Evolutionary conservation across 345 rosid genomes (phyloP).

Genomic region (Corchorus olitorius): DNA sequence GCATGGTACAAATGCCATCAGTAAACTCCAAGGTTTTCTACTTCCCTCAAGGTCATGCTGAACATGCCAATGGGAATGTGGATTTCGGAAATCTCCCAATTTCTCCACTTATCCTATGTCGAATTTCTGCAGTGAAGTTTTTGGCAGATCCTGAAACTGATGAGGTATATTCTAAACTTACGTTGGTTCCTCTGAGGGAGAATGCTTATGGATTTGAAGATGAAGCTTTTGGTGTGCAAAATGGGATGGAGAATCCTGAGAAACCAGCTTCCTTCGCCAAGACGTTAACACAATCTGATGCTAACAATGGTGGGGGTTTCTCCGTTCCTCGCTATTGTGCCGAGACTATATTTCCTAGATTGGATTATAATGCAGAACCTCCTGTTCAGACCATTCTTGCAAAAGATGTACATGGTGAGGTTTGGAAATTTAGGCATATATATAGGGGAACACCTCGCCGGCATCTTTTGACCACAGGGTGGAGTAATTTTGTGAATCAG

Average conservation of each 20-base stretch:
- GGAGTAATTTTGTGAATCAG: slow-evolving; percentile 98
- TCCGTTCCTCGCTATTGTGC: slow-evolving; percentile 99
- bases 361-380: slow-evolving; percentile 86
- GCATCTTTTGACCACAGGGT: slow-evolving; percentile 93
- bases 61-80: slow-evolving; percentile 68
- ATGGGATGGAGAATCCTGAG: slow-evolving; percentile 43
- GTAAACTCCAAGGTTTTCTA: slow-evolving; percentile 73
- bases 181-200: slow-evolving; percentile 53
- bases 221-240: slow-evolving; percentile 36
- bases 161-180: slow-evolving; percentile 80
- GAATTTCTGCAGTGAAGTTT: slow-evolving; percentile 64
- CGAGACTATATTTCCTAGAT: slow-evolving; percentile 84
- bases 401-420: slow-evolving; percentile 87
- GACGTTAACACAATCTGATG: slow-evolving; percentile 95
- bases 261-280: slow-evolving; percentile 90
- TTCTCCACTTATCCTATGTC: slow-evolving; percentile 62
- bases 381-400: slow-evolving; percentile 96
- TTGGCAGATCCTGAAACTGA: slow-evolving; percentile 92
- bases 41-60: slow-evolving; percentile 97
- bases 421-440: slow-evolving; percentile 95
- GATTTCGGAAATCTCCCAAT: slow-evolving; percentile 51
- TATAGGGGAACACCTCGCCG: slow-evolving; percentile 96
- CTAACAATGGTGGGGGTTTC: slow-evolving; percentile 98
- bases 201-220: slow-evolving; percentile 38
- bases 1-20: slow-evolving; percentile 92